phyloP scores from a whole-genome alignment of 225 moss, liverwort and hornwort species.

The Antitrichia curtipendula region DNA sequence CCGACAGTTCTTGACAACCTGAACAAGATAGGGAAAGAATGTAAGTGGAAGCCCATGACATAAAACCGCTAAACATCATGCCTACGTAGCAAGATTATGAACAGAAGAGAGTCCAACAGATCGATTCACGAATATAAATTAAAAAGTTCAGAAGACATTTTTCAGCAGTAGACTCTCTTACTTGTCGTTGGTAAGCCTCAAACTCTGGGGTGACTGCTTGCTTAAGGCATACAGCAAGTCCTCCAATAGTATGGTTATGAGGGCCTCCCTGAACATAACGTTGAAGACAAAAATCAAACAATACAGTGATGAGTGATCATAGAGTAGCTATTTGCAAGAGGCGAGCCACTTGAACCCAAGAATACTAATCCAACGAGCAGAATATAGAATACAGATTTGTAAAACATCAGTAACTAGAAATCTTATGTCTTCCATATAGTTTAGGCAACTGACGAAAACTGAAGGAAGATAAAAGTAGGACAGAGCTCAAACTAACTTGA shows the following conservation, averaged over 20 bases:
- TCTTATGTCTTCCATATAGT: background rate
- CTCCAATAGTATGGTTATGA: constrained; percentile 87
- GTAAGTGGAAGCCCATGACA: background rate
- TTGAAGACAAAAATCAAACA: background rate
- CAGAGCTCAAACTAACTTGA: background rate
- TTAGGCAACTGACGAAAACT: background rate
- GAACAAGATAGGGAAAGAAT: background rate
- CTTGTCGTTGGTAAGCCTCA: constrained; percentile 60
- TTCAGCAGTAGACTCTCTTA: background rate
- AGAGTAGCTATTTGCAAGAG: background rate
- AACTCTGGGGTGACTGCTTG: constrained; percentile 62
- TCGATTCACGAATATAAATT: background rate
- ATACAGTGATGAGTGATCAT: background rate
- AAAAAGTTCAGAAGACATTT: background rate
- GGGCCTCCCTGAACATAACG: constrained; percentile 54
- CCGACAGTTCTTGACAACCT: constrained; percentile 67
- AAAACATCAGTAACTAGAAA: background rate
- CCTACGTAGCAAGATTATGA: background rate
- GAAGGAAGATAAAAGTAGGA: background rate
- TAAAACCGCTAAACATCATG: background rate
- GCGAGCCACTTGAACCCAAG: background rate
- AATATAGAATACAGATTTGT: background rate
- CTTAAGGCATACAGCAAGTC: constrained; percentile 74
- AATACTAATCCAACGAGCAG: background rate
- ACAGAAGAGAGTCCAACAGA: background rate